These are phyloP conservation scores for Sarcomyxa edulis DNA, from an alignment of 768 basidiomycete genomes.

Conservation along the genomic window DNA sequence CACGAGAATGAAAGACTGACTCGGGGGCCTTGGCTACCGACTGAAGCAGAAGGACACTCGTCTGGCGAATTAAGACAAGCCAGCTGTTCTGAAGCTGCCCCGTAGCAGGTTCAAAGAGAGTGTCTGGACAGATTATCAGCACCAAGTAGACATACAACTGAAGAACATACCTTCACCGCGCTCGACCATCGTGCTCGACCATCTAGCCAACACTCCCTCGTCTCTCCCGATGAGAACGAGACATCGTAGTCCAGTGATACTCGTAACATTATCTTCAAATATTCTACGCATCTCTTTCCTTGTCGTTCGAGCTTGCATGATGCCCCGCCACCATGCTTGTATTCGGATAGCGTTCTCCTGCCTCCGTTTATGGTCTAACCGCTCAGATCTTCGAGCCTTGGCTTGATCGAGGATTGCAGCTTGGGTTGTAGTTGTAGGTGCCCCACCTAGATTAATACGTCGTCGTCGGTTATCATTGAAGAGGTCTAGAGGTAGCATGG, in stretches of 20 bases:
- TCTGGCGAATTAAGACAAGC: slow-evolving; percentile 54
- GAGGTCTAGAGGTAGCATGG: slow-evolving; percentile 17
- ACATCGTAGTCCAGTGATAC: slow-evolving; percentile 56
- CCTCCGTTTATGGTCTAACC: slow-evolving; percentile 47
- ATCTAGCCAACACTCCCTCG: slow-evolving; percentile 37
- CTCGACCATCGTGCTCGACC: slow-evolving; percentile 34
- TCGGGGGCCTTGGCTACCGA: slow-evolving; percentile 43
- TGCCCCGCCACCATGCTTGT: slow-evolving; percentile 69
- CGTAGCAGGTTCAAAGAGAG: slow-evolving; percentile 31
- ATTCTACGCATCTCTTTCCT: slow-evolving; percentile 37
- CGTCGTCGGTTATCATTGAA: slow-evolving; percentile 52
- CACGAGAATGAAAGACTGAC: slow-evolving; percentile 30
- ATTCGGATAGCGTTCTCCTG: slow-evolving; percentile 56
- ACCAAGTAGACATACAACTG: slow-evolving; percentile 2
- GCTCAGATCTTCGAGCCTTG: slow-evolving; percentile 52
- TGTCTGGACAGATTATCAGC: slow-evolving; percentile 19
- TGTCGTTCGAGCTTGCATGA: slow-evolving; percentile 31
- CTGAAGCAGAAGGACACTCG: slow-evolving; percentile 42
- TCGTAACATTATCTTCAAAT: slow-evolving; percentile 49
- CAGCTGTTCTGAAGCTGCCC: slow-evolving; percentile 43
- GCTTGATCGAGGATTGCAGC: slow-evolving; percentile 58
- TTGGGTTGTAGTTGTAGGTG: slow-evolving; percentile 44
- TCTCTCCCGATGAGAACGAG: slow-evolving; percentile 58
- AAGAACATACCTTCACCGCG: slow-evolving; percentile 23
- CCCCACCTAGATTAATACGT: slow-evolving; percentile 75